Evolutionary conservation across 2,329 filamentous ascomycete species (phyloP), one percentile per base, ranked within the genome.

Genomic region (Fusarium domesticum): DNA sequence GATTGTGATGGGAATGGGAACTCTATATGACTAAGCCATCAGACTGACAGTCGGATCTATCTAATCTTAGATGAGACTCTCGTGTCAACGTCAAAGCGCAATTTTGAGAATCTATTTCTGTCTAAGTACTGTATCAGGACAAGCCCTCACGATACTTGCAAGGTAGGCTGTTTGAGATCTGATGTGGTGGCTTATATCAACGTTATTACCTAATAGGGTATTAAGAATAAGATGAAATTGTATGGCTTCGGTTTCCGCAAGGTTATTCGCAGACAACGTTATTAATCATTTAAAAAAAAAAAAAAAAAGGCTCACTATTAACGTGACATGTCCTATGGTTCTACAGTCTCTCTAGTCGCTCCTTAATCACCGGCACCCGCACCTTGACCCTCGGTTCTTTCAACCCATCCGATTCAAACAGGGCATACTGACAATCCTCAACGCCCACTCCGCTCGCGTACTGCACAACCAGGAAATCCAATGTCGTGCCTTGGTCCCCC

Each of bases 391-490:
- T 64, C 68, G 74, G 67, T 12, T 67, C 69, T 70, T 69, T 64
- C 5, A 64, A 43, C 3, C 52, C 56, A 16, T 55, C 51, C 2
- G 57, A 51, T 42, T 61, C 61, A 15, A 74, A 62, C 4, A 65
- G 70, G 15, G 88, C 81, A 68, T 96, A 84, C 72, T 98, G 89
- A 60, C 89, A 96, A 68, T 98, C 93, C 70, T 97, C 92, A 2
- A 77, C 70, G 0, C 70, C 79, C 11, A 93, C 84, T 2, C 87
- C 90, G 66, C 95, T 97, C 25, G 84, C 83, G 70, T 87, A 93
- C 71, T 97, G 92, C 54, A 87, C 80, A 2, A 97, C 92, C 5
- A 95, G 80, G 66, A 96, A 97, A 63, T 93, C 89, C 37, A 96
- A 73, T 16, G 83, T 75, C 18, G 71, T 69, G 2, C 69, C 74